Evolutionary conservation across 176 grass and related monocot species (phyloP).

Genomic region (Avena insularis): DNA sequence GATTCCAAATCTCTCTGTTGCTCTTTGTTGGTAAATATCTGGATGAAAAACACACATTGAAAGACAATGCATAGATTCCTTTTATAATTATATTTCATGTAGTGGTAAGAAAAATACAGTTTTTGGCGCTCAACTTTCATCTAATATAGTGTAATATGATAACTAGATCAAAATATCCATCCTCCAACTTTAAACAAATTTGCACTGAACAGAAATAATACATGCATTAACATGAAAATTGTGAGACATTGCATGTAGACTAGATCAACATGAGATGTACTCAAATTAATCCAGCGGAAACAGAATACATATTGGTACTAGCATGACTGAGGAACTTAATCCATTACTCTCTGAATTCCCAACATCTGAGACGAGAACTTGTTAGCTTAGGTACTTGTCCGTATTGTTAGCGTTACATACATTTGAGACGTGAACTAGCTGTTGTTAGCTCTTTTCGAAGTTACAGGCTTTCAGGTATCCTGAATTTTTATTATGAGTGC

Average conservation of each 20-base stretch:
- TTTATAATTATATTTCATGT: not conserved
- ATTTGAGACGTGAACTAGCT: not conserved
- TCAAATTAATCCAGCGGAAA: not conserved
- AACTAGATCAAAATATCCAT: conserved; percentile 4
- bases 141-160: not conserved
- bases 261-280: conserved; percentile 15
- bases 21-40: conserved; percentile 72
- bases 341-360: not conserved
- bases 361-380: not conserved
- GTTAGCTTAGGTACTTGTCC: not conserved
- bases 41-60: conserved; percentile 4
- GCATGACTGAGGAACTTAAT: not conserved
- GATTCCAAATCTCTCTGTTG: conserved; percentile 70
- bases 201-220: not conserved
- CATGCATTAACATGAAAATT: not conserved
- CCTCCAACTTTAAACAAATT: not conserved
- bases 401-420: not conserved
- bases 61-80: not conserved
- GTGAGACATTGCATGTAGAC: not conserved
- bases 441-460: not conserved
- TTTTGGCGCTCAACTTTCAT: not conserved
- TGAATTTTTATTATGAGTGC: not conserved
- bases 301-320: not conserved
- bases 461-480: conserved; percentile 1
- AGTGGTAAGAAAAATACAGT: not conserved